Evolutionary conservation across 225 moss, liverwort and hornwort genomes (phyloP).

Genomic region (Thuidium tamariscinum): DNA sequence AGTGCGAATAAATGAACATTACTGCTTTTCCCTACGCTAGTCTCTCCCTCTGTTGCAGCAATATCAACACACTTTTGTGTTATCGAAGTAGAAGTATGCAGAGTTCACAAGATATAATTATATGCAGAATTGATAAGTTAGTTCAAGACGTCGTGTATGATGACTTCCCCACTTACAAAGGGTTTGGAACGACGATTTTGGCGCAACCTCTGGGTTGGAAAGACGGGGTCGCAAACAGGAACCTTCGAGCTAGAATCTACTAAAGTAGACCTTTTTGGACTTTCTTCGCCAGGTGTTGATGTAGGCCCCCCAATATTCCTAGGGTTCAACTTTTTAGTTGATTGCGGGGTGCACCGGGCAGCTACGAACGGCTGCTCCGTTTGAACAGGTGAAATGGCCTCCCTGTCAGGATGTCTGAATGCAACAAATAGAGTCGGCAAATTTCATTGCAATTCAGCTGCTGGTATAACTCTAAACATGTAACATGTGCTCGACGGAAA

Average conservation of each 20-base stretch:
- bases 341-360: background rate
- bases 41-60: background rate
- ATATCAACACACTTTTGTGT: background rate
- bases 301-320: background rate
- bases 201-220: constrained; percentile 7
- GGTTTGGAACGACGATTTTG: constrained; percentile 20
- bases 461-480: background rate
- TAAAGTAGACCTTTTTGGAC: constrained; percentile 12
- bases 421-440: background rate
- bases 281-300: constrained; percentile 8
- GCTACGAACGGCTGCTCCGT: constrained; percentile 8
- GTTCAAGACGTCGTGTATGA: background rate
- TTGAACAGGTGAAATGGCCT: constrained; percentile 14
- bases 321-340: background rate
- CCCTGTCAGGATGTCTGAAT: constrained; percentile 19
- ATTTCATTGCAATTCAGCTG: background rate
- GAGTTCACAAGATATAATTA: background rate
- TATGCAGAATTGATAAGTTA: background rate
- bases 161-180: constrained; percentile 8
- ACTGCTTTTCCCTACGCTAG: background rate
- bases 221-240: background rate
- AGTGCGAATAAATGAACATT: background rate
- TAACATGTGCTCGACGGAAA: background rate
- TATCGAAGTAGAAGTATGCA: background rate
- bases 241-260: constrained; percentile 26